These are phyloP conservation scores for Amborella trichopoda DNA, from an alignment of 164 flowering plant species.

Conservation along the genomic window DNA sequence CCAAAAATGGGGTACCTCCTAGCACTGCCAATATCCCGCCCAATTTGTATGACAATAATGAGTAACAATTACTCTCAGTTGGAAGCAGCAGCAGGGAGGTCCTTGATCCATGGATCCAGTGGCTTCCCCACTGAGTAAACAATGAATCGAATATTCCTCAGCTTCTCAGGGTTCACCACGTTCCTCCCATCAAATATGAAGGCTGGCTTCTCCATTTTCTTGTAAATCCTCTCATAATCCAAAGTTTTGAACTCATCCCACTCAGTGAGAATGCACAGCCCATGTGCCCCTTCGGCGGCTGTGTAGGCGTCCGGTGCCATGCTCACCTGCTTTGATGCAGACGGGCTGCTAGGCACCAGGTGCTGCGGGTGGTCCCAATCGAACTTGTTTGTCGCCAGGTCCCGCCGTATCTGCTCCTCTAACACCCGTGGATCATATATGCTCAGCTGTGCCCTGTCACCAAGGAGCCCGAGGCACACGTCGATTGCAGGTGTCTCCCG, in stretches of 20 bases:
- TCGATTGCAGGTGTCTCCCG: slow-evolving; percentile 15
- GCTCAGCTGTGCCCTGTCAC: slow-evolving; percentile 43
- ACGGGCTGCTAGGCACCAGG: slow-evolving; percentile 34
- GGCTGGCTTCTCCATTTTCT: slow-evolving; percentile 62
- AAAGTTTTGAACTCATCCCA: slow-evolving; percentile 61
- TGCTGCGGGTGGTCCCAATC: slow-evolving; percentile 60
- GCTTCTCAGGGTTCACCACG: slow-evolving; percentile 32
- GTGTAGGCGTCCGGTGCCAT: slow-evolving; percentile 40
- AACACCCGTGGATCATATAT: slow-evolving; percentile 61
- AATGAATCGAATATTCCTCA: slow-evolving; percentile 52
- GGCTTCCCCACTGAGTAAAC: slow-evolving; percentile 67
- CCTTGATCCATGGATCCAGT: slow-evolving; percentile 52
- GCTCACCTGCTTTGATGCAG: slow-evolving; percentile 25
- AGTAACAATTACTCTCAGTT: too few relatives aligned
- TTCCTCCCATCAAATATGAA: slow-evolving; percentile 54
- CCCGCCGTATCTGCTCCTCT: slow-evolving; percentile 51
- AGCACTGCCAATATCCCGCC: too few relatives aligned
- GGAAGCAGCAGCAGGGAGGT: slow-evolving; percentile 48
- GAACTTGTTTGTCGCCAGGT: slow-evolving; percentile 42
- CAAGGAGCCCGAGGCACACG: slow-evolving; percentile 21
- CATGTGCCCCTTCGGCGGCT: slow-evolving; percentile 57
- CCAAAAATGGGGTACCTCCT: too few relatives aligned
- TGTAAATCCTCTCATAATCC: slow-evolving; percentile 42
- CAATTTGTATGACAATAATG: too few relatives aligned
- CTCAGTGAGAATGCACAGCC: slow-evolving; percentile 55